A percentile compares a stretch with the other conserved stretches of the same genome.
These are phyloP conservation scores for Centaurea solstitialis DNA, from an alignment of 129 eudicot species.

Conservation along the genomic window DNA sequence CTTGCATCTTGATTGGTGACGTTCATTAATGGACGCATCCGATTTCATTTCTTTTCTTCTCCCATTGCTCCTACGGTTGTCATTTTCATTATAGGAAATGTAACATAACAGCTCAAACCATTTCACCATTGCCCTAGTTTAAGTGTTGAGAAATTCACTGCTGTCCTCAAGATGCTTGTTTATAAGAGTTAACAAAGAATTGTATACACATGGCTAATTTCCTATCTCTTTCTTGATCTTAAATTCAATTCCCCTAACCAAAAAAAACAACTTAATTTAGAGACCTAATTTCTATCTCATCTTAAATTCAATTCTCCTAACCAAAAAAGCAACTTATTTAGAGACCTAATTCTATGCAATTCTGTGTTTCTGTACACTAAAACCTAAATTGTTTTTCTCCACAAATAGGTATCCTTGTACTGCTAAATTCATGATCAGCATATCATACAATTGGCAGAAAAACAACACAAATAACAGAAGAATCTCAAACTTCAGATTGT, in stretches of 20 bases:
- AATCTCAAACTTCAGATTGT: background rate
- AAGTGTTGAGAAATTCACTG: background rate
- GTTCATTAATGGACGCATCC: background rate
- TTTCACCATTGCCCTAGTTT: background rate
- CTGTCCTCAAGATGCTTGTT: background rate
- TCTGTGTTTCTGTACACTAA: background rate
- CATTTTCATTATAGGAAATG: background rate
- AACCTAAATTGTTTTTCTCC: background rate
- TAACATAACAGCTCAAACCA: background rate
- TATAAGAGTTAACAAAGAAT: background rate
- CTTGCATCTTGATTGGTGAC: background rate
- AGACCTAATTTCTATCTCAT: background rate
- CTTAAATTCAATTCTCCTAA: background rate
- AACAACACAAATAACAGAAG: background rate
- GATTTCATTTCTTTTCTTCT: background rate
- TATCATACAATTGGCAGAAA: too few species aligned
- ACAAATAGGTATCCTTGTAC: background rate
- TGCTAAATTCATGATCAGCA: constrained; percentile 4
- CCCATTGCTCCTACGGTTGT: background rate
- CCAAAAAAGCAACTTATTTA: background rate
- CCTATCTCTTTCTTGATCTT: background rate
- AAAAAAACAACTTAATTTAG: background rate
- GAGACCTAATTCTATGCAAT: background rate
- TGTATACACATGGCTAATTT: background rate
- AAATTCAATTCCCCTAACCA: background rate